Evolutionary conservation across 257 asterid genomes (phyloP).

Genomic region (Echium plantagineum): DNA sequence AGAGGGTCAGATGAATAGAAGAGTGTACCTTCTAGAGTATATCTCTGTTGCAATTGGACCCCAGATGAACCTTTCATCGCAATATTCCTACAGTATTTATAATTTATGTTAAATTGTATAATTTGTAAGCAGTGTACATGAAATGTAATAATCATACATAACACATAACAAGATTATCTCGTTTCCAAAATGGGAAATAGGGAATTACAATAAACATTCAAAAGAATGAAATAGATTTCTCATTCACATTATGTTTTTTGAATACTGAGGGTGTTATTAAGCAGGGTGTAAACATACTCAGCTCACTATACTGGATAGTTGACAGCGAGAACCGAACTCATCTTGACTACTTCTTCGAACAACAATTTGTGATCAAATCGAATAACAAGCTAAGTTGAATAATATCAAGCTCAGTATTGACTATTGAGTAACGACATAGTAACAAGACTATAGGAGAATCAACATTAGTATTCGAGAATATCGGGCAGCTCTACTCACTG

Average conservation of each 20-base stretch:
- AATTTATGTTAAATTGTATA: constrained; percentile 5
- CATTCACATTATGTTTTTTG: too few species aligned
- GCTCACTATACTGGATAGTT: too few species aligned
- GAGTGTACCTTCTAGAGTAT: constrained; percentile 41
- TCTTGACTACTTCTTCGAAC: too few species aligned
- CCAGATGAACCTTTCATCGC: constrained; percentile 38
- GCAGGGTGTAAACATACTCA: too few species aligned
- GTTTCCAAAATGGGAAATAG: too few species aligned
- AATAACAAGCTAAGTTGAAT: neutral
- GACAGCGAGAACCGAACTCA: too few species aligned
- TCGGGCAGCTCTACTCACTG: neutral
- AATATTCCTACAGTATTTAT: constrained; percentile 53
- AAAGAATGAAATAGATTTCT: too few species aligned
- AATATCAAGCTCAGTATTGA: neutral
- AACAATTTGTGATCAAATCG: too few species aligned
- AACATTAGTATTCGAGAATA: neutral
- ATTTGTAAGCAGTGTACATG: constrained; percentile 2
- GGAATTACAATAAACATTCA: too few species aligned
- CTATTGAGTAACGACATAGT: neutral
- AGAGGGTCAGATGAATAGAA: constrained; percentile 2
- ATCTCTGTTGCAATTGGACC: constrained; percentile 54
- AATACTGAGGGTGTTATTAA: too few species aligned
- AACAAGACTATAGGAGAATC: too few species aligned
- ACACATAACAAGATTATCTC: neutral
- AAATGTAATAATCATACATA: neutral